Evolutionary conservation across 2,329 filamentous ascomycete genomes (phyloP).

Genomic region (Penicillium sp.): DNA sequence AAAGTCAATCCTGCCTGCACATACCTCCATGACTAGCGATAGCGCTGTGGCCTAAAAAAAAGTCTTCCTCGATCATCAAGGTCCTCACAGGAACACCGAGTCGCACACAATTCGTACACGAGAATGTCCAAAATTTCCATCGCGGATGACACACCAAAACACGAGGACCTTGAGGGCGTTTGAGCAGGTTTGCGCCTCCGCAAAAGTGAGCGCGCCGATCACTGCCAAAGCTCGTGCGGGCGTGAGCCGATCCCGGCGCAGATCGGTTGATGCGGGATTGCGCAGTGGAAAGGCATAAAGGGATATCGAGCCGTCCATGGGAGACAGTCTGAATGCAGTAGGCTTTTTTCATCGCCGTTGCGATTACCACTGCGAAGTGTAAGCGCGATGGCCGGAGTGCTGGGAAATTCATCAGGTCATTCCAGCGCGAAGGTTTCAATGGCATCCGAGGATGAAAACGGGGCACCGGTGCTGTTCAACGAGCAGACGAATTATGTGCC

Average conservation of each 20-base stretch:
- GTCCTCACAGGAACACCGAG: background rate
- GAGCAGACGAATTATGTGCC: constrained; percentile 59
- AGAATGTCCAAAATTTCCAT: too few relatives aligned
- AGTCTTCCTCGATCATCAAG: background rate
- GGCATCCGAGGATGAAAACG: constrained; percentile 9
- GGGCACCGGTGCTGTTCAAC: constrained; percentile 41
- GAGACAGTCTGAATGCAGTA: background rate
- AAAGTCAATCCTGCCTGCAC: too few relatives aligned
- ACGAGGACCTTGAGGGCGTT: constrained; percentile 31
- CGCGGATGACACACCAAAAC: too few relatives aligned
- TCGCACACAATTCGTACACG: too few relatives aligned
- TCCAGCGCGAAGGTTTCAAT: constrained; percentile 2
- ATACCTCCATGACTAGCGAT: too few relatives aligned
- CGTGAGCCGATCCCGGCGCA: too few relatives aligned
- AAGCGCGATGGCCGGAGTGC: constrained; percentile 16
- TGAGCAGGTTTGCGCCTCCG: constrained; percentile 31
- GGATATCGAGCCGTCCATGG: too few relatives aligned
- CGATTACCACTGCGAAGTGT: background rate
- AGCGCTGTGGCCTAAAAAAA: too few relatives aligned
- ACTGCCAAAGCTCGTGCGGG: too few relatives aligned
- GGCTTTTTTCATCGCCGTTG: background rate
- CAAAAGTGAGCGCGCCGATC: too few relatives aligned
- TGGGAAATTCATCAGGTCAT: constrained; percentile 11
- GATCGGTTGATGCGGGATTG: too few relatives aligned
- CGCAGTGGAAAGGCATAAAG: too few relatives aligned